Evolutionary conservation across 805 yeast genomes (phyloP).

Genomic region (Yarrowia sp.): DNA sequence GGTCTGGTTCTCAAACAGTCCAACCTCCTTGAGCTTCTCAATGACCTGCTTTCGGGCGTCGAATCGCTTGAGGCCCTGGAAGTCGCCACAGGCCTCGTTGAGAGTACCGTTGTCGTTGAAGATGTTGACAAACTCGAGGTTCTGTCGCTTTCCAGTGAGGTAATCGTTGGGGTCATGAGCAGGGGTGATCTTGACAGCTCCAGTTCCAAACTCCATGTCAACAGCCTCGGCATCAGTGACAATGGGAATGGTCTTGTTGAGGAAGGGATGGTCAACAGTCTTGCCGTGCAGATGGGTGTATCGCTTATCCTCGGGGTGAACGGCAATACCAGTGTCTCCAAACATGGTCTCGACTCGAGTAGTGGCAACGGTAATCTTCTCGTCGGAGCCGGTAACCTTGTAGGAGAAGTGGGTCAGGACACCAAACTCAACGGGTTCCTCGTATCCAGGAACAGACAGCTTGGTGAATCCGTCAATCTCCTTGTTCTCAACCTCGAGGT

Average conservation of each 20-base stretch:
- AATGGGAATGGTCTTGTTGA: slow-evolving; percentile 82
- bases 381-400: slow-evolving; percentile 80
- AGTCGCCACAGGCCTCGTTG: slow-evolving; percentile 92
- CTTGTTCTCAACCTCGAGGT: slow-evolving; percentile 93
- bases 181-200: slow-evolving; percentile 99
- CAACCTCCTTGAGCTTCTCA: slow-evolving; percentile 70
- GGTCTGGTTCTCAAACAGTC: slow-evolving; percentile 75
- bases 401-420: slow-evolving; percentile 94
- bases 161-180: slow-evolving; percentile 98
- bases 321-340: slow-evolving; percentile 98
- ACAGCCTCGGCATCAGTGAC: slow-evolving; percentile 89
- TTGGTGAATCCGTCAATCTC: slow-evolving; percentile 78
- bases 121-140: slow-evolving; percentile 83
- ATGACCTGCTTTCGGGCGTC: slow-evolving; percentile 88
- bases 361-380: slow-evolving; percentile 87
- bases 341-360: slow-evolving; percentile 98
- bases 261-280: slow-evolving; percentile 84
- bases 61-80: slow-evolving; percentile 87
- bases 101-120: slow-evolving; percentile 87
- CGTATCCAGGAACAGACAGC: slow-evolving; percentile 85
- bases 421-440: slow-evolving; percentile 90
- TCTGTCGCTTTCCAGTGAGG: slow-evolving; percentile 91
- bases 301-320: slow-evolving; percentile 92
- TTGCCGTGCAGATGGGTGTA: slow-evolving; percentile 95
- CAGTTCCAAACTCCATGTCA: slow-evolving; percentile 99